Base-by-base conservation (phyloP, 768 basidiomycete species). In the Amanita thiersii region DNA sequence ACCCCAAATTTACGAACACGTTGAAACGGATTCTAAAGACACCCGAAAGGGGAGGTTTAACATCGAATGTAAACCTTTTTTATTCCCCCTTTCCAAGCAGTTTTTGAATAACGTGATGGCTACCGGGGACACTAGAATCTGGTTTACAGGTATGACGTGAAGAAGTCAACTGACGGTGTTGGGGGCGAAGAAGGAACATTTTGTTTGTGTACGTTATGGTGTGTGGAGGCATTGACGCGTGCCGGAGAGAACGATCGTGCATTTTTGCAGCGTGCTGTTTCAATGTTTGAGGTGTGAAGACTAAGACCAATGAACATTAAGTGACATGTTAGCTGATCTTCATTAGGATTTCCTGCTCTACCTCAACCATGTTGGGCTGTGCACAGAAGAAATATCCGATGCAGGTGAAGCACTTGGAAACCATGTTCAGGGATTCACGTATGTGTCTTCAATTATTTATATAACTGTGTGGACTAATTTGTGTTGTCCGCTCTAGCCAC, bases 151-250 rank as follows among this genome's bases (percentile, higher is more conserved):
- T 97, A 97, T 59, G 90, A 98, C 55, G 81, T 86, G 9, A 63
- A 59, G 18, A 86, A 86, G 57, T 80, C 87, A 0, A 82, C 86
- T 44, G 94, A 97, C 52, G 94, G 94, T 5, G 90, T 97, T 9
- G 93, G 94, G 1, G 92, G 93, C 1, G 89, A 94, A 49, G 93
- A 96, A 61, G 93, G 93, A 1, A 92, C 87, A 0, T 96, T 97
- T 63, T 89, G 88, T 46, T 65, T 98, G 35, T 92, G 89, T 53
- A 88, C 86, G 0, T 58, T 89, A 5, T 89, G 85, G 86, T 84
- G 83, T 48, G 67, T 94, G 31, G 92, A 97, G 52, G 91, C 91
- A 0, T 62, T 98, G 47, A 88, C 90, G 0, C 74, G 93, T 7
- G 92, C 86, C 0, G 91, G 91, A 0, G 75, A 85, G 44, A 87